Evolutionary conservation across 1,284 basidiomycete genomes (phyloP), one percentile per base, ranked within the genome.

Genomic region (Trichosporon ovoides): DNA sequence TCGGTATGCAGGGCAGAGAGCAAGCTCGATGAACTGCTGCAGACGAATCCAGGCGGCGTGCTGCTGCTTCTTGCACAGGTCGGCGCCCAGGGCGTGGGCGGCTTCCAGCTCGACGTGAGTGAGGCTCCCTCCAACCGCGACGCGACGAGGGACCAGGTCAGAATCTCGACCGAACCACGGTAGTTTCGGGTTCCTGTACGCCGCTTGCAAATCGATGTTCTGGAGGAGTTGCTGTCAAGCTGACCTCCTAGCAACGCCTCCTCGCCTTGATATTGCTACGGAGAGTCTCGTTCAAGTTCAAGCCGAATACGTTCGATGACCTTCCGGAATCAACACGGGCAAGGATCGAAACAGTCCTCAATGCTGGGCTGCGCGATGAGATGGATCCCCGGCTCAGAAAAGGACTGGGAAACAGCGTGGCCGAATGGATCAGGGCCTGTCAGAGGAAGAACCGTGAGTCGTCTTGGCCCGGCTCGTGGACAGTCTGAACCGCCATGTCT

Each of bases 71-170:
- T 76, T 2, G 68, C 71, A 20, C 74, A 76, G 56, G 68, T 76
- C 37, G 74, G 74, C 13, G 70, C 72, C 2, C 68, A 65, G 49
- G 73, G 69, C 14, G 74, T 76, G 0, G 74, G 74, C 13, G 74
- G 74, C 4, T 76, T 72, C 55, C 74, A 74, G 53, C 58, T 71
- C 0, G 74, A 76, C 38, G 74, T 75, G 58, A 60, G 71, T 60
- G 1, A 14, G 36, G 7, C 31, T 13, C 48, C 14, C n/a, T 16
- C 36, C 9, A 3, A 11, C 14, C 13, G 33, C 43, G 35, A 53
- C 43, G 19, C 10, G 2, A 28, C 20, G 37, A 16, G 9, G 24
- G 43, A 9, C 28, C 28, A 4, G 28, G 28, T 31, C 28, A 31
- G 28, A n/a, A n/a, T n/a, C n/a, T n/a, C n/a, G n/a, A n/a, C n/a